Conservation (phyloP, 1,139 yeast genomes). For the Magnusiomyces tetraspermus region DNA sequence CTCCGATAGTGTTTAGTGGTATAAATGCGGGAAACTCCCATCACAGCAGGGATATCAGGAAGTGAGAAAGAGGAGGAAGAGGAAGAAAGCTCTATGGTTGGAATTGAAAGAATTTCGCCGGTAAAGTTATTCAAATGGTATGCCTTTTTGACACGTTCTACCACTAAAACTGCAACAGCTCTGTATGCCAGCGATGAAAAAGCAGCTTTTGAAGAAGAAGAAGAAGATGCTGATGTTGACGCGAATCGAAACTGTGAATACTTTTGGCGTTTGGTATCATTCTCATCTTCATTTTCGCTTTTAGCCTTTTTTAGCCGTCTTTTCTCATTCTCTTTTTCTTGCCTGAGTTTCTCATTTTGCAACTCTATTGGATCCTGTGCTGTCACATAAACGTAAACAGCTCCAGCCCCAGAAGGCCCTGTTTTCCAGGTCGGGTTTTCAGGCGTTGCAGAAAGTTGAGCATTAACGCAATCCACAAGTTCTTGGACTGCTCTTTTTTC, state of each 20-base stretch:
- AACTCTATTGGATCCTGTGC: too few species aligned
- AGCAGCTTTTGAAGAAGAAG: not conserved
- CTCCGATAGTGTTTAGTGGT: constrained; percentile 49
- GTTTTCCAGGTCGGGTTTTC: constrained; percentile 3
- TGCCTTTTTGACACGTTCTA: constrained; percentile 33
- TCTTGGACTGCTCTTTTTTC: constrained; percentile 6
- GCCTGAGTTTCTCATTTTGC: too few species aligned
- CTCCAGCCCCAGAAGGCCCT: constrained; percentile 4
- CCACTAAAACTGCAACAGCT: constrained; percentile 48
- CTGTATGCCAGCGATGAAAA: not conserved
- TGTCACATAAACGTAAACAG: constrained; percentile 2
- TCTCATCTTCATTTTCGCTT: not conserved
- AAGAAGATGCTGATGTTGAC: not conserved
- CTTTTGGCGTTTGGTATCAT: not conserved
- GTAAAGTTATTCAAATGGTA: constrained; percentile 40
- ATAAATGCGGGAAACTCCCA: constrained; percentile 62
- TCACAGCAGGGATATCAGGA: constrained; percentile 15
- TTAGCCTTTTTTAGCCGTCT: not conserved
- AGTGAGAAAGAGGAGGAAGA: constrained; percentile 31
- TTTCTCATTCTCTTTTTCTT: not conserved
- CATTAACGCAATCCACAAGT: constrained; percentile 1
- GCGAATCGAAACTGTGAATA: not conserved
- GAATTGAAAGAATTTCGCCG: constrained; percentile 29
- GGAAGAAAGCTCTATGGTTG: not conserved
- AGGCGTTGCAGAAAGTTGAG: constrained; percentile 1